These are phyloP conservation scores for Cicer arietinum DNA, from an alignment of 306 rosid genomes.

Conservation along the genomic window DNA sequence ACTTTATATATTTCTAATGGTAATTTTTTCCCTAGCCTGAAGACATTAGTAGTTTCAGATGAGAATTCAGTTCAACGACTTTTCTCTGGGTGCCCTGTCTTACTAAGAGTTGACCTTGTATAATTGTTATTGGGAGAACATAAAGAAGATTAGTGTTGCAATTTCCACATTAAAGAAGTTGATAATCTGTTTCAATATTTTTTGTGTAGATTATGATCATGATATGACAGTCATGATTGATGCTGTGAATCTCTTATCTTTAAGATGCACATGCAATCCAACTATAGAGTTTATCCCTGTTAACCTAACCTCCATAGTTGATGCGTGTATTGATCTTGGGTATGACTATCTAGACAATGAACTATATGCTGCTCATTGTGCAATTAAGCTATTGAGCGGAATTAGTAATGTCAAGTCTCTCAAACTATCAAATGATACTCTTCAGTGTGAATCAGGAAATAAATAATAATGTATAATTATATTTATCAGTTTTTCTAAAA, in stretches of 20 bases:
- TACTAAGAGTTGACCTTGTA: not conserved
- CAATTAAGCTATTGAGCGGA: constrained; percentile 24
- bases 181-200: not conserved
- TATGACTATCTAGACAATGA: fast-evolving
- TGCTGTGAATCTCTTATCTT: constrained; percentile 30
- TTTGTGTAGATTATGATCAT: not conserved
- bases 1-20: not conserved
- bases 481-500: no score
- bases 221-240: constrained; percentile 11
- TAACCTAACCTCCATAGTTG: constrained; percentile 26
- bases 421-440: not conserved
- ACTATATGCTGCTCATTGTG: not conserved
- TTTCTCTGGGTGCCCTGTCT: constrained; percentile 22
- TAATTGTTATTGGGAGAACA: not conserved
- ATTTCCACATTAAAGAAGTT: constrained; percentile 18
- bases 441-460: no score
- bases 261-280: constrained; percentile 4
- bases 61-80: constrained; percentile 23
- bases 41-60: constrained; percentile 31
- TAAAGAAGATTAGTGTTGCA: not conserved
- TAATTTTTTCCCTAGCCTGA: not conserved
- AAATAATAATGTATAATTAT: no score
- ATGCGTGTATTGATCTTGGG: not conserved
- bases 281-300: not conserved
- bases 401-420: constrained; percentile 34